phyloP scores from a whole-genome alignment of 2,329 filamentous ascomycete genomes.

The Hypoxylon sp. region DNA sequence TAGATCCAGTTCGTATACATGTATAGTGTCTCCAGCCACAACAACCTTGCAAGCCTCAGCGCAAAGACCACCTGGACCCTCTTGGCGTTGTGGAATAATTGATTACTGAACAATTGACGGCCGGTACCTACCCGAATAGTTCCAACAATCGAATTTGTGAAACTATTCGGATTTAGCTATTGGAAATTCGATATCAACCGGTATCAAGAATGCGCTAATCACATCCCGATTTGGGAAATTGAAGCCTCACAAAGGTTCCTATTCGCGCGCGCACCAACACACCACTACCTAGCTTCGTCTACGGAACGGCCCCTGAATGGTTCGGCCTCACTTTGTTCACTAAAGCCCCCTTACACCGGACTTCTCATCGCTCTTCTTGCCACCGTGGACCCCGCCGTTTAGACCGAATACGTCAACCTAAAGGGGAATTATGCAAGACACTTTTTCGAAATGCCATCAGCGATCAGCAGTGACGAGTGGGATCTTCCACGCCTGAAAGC shows the following conservation, averaged over 20 bases:
- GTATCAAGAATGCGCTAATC: constrained; percentile 13
- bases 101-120: constrained; percentile 34
- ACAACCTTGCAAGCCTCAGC: constrained; percentile 2
- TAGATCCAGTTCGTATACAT: too few species aligned
- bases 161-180: constrained; percentile 26
- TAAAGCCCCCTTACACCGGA: not conserved
- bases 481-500: constrained; percentile 55
- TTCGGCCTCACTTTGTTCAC: constrained; percentile 15
- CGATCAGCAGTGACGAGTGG: constrained; percentile 53
- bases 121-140: constrained; percentile 10
- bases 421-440: constrained; percentile 35
- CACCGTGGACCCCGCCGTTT: constrained; percentile 7
- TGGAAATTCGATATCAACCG: constrained; percentile 18
- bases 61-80: constrained; percentile 7
- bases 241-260: constrained; percentile 6
- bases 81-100: constrained; percentile 23
- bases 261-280: constrained; percentile 7
- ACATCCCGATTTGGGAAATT: constrained; percentile 4
- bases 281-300: constrained; percentile 17
- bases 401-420: constrained; percentile 21
- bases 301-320: constrained; percentile 18
- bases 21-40: not conserved
- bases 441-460: constrained; percentile 50
- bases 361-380: constrained; percentile 2
- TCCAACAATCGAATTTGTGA: constrained; percentile 28